Conservation (phyloP, 106 monocot species). For the Apostasia shenzhenica region DNA sequence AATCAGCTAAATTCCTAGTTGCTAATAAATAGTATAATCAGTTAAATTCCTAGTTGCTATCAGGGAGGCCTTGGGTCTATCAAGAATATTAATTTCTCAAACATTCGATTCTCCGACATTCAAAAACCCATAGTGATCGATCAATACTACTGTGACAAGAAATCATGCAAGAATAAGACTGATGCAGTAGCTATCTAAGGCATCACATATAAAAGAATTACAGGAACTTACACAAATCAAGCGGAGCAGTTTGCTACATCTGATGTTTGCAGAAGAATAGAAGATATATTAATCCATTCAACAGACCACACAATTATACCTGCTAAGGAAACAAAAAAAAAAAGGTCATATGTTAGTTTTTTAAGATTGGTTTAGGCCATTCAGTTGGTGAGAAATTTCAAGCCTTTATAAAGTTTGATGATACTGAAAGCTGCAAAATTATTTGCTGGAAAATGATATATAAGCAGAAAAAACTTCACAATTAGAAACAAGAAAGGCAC, state of each 20-base stretch:
- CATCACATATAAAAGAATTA: slow-evolving; percentile 22
- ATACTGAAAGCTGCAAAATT: no score
- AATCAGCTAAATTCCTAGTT: neutral
- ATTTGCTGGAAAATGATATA: no score
- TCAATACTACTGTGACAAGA: slow-evolving; percentile 52
- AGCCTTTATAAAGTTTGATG: no score
- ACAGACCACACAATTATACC: slow-evolving; percentile 25
- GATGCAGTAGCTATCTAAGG: slow-evolving; percentile 31
- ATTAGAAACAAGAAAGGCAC: no score
- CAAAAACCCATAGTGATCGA: slow-evolving; percentile 44
- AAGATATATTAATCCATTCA: slow-evolving; percentile 17
- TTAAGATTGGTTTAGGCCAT: no score
- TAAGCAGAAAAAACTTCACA: no score
- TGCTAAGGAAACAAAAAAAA: slow-evolving; percentile 10
- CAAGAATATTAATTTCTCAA: slow-evolving; percentile 45
- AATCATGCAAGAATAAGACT: slow-evolving; percentile 37
- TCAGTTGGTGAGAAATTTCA: no score
- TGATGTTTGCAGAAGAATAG: slow-evolving; percentile 19
- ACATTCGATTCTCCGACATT: slow-evolving; percentile 34
- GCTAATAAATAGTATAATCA: neutral
- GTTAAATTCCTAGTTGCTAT: neutral
- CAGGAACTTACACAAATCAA: slow-evolving; percentile 29
- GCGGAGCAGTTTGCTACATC: slow-evolving; percentile 32
- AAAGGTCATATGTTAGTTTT: neutral
- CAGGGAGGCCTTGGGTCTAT: slow-evolving; percentile 55